phyloP scores from a whole-genome alignment of 140 eudicot genomes.

The Flaveria floridana region DNA sequence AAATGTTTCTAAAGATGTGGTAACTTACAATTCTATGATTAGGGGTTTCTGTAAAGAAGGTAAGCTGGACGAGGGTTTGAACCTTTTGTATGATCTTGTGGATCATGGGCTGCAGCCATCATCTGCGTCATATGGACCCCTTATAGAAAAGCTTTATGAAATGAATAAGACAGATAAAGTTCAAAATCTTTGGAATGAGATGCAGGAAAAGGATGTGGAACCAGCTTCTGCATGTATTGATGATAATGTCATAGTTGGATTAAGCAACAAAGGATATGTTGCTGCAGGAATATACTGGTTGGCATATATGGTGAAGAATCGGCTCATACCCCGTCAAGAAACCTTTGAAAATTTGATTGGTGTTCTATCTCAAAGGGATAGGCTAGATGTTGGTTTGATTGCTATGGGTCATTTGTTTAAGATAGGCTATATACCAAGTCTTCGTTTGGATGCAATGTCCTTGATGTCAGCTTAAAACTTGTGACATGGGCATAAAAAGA shows the following conservation, averaged over 20 bases:
- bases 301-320: slow-evolving; percentile 38
- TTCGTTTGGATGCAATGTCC: slow-evolving; percentile 18
- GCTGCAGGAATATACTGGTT: slow-evolving; percentile 59
- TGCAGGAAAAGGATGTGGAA: slow-evolving; percentile 52
- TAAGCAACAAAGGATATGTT: slow-evolving; percentile 44
- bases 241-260: slow-evolving; percentile 48
- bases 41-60: slow-evolving; percentile 55
- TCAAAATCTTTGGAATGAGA: slow-evolving; percentile 50
- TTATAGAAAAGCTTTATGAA: slow-evolving; percentile 55
- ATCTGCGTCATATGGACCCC: slow-evolving; percentile 44
- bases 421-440: slow-evolving; percentile 47
- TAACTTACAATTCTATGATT: slow-evolving; percentile 60
- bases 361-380: slow-evolving; percentile 38
- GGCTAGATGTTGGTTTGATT: slow-evolving; percentile 46
- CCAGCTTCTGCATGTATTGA: slow-evolving; percentile 41
- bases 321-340: slow-evolving; percentile 40
- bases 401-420: slow-evolving; percentile 47
- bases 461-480: slow-evolving; percentile 7
- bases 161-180: slow-evolving; percentile 44
- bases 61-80: slow-evolving; percentile 37
- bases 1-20: slow-evolving; percentile 42
- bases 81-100: slow-evolving; percentile 50
- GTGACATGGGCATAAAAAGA: slow-evolving; percentile 12
- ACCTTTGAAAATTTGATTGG: slow-evolving; percentile 46
- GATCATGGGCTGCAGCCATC: slow-evolving; percentile 59